Evolutionary conservation across 2,329 filamentous ascomycete genomes (phyloP), one percentile per base, ranked within the genome.

Genomic region (Penicillium aurantiogriseum): DNA sequence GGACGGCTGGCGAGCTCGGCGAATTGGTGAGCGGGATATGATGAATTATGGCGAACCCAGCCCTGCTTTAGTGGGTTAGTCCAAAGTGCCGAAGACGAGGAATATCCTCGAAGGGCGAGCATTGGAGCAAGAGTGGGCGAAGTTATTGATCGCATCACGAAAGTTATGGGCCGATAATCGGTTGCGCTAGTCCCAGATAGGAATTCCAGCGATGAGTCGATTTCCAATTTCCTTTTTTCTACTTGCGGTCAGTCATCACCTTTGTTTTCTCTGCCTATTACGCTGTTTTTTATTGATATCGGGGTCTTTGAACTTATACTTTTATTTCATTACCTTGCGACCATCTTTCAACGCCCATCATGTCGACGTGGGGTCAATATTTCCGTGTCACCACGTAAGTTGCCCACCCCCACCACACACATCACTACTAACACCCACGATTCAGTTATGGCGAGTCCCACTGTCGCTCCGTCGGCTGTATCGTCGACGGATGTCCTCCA

Each of bases 401-500:
- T 38, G 53, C 43, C 56, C 60, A 65, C 47, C 19, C 43, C 49
- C 29, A 44, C 11, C 45, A 51, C 52, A 56, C 19, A 19, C 17
- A 35, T 51, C 29, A 50, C 40, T 56, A 45, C 57, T 71, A 70
- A 69, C 51, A 69, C 47, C 21, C 33, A 31, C 29, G 17, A 55
- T 55, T 55, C 51, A 73, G 85, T 71, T 90, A 90, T 79, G 89
- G 89, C 74, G 89, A 92, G 77, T 95, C 90, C 56, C 93, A 97
- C 79, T 95, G 93, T 80, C 88, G 88, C 70, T 93, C 89, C 33
- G 92, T 97, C 69, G 92, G 92, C 71, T 95, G 91, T 80, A 97
- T 97, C 70, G 88, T 97, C 77, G 93, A 97, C 74, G 92, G 92
- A 68, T 90, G 87, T 71, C 94, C 93, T 36, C 92, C 94, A 15